Evolutionary conservation across 2,329 filamentous ascomycete species (phyloP), one percentile per base, ranked within the genome.

Genomic region (Phyllosticta citriasiana): DNA sequence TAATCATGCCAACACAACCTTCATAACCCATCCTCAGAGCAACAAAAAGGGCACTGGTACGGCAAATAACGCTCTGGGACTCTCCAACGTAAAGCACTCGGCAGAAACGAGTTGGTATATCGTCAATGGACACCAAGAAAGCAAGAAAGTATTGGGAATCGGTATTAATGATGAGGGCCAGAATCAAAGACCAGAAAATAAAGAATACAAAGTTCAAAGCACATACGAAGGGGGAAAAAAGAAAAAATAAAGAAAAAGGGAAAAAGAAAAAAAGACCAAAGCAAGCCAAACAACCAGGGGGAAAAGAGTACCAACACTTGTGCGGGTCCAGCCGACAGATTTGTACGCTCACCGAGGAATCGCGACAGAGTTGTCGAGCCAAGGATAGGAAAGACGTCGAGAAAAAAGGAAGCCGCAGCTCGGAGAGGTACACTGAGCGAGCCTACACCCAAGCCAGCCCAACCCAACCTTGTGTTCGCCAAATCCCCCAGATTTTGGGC

Each of bases 391-490:
- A 33, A 52, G 22, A 57, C 16, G 53, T 56, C 57, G 50, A 25
- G 51, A 61, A 57, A 47, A 24, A 57, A 50, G 33, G 33, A 55
- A 61, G 60, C 60, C 55, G 52, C 55, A 24, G 60, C 60, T 61
- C 60, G 51, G 54, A 53, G 60, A 55, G 57, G 55, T 61, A 61
- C 47, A 57, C 55, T 40, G 33, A 55, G 56, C 60, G 50, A 61
- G 60, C 60, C 50, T 51, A 61, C 60, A 61, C 59, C 59, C 55
- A 53, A 61, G 59, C 60, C 60, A 61, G 60, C 55, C 60, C 55
- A 57, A 55, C 55, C 60, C 55, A 61, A 57, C 59, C 59, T 40
- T 53, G 60, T 61, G 60, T 61, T 61, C 60, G 60, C 60, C 60
- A 50, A 33, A 55, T 50, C 55, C 60, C 60, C 60, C 60, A 55